These are phyloP conservation scores for Ceratocystis smalleyi DNA, from an alignment of 2,329 filamentous ascomycete genomes.

Conservation along the genomic window DNA sequence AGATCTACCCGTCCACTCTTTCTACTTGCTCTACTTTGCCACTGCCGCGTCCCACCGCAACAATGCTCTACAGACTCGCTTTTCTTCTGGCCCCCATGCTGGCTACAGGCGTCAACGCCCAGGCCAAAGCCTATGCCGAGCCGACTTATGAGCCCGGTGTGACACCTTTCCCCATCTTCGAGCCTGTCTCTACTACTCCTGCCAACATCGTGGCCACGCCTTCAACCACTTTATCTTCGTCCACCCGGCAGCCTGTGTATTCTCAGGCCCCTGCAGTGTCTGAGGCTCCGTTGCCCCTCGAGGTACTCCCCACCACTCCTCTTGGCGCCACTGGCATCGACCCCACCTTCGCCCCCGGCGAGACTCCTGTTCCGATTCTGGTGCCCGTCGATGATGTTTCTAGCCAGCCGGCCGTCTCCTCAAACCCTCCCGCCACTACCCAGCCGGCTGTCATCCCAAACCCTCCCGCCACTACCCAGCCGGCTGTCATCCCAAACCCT, in stretches of 20 bases:
- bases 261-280: not conserved
- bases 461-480: not conserved
- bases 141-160: constrained; percentile 8
- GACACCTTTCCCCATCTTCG: constrained; percentile 16
- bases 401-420: not conserved
- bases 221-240: not conserved
- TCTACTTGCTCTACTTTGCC: not conserved
- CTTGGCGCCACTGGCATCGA: constrained; percentile 1
- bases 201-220: not conserved
- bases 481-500: not conserved
- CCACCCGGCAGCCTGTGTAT: constrained; percentile 3
- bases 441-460: too few species aligned
- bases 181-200: constrained; percentile 3
- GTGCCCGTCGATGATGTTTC: constrained; percentile 4
- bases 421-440: not conserved
- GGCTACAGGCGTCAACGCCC: constrained; percentile 5
- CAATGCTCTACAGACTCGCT: constrained; percentile 9
- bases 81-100: constrained; percentile 9
- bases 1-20: not conserved
- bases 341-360: not conserved
- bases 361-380: constrained; percentile 13
- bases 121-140: constrained; percentile 5
- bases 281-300: not conserved
- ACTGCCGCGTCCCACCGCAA: not conserved
- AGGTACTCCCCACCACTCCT: not conserved